These are phyloP conservation scores for Fraxinus xanthoxyloides DNA, from an alignment of 305 asterid genomes.

Conservation along the genomic window DNA sequence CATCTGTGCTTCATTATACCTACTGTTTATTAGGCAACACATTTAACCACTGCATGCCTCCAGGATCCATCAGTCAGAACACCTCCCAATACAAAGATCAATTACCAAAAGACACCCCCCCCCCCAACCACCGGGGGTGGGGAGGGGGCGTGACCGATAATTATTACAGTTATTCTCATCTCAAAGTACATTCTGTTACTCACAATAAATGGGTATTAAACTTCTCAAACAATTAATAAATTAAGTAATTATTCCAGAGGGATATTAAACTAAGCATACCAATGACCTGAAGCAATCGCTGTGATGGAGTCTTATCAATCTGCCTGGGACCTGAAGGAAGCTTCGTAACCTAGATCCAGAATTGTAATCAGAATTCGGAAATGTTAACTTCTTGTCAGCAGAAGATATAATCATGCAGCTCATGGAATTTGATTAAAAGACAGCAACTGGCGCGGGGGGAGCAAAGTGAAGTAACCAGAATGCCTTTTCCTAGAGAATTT, in stretches of 20 bases:
- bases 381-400: neutral
- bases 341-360: constrained; percentile 53
- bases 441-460: constrained; percentile 1
- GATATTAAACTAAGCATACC: constrained; percentile 54
- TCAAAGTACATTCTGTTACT: neutral
- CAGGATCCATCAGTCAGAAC: neutral
- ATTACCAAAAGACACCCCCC: too few species aligned
- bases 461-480: neutral
- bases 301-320: constrained; percentile 68
- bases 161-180: constrained; percentile 5
- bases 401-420: constrained; percentile 2
- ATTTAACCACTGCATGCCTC: neutral
- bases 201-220: constrained; percentile 6
- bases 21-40: neutral
- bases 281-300: constrained; percentile 79
- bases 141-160: neutral
- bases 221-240: neutral
- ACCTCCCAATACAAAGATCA: constrained; percentile 9
- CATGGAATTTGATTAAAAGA: constrained; percentile 3
- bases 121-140: too few species aligned
- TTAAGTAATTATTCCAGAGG: constrained; percentile 15
- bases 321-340: constrained; percentile 65
- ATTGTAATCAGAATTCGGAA: constrained; percentile 19
- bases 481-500: neutral
- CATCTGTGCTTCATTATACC: neutral